Evolutionary conservation across 352 stramenopile genomes (phyloP).

Genomic region (Aphanomyces invadans): DNA sequence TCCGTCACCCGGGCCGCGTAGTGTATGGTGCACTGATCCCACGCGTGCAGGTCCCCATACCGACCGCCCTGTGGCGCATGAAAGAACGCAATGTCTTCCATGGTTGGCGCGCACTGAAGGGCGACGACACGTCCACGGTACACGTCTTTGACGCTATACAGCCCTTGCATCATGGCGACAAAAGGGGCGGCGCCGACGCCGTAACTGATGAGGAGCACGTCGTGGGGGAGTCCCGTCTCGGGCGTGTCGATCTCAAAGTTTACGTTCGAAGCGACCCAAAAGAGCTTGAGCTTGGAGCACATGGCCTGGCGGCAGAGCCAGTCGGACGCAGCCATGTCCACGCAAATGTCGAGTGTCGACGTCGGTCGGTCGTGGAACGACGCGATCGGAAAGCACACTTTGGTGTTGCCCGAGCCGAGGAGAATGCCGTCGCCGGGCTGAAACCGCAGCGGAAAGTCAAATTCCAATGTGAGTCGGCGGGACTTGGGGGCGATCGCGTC

Average conservation of each 20-base stretch:
- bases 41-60: neutral
- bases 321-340: neutral
- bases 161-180: neutral
- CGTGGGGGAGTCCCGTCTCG: neutral
- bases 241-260: constrained; percentile 14
- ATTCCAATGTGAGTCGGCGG: constrained; percentile 1
- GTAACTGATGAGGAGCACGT: constrained; percentile 3
- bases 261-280: constrained; percentile 7
- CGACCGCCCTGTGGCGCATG: neutral
- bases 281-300: neutral
- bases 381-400: neutral
- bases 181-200: neutral
- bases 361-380: neutral
- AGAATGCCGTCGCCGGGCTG: constrained; percentile 13
- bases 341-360: neutral
- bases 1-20: neutral
- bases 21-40: neutral
- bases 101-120: neutral
- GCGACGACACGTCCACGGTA: neutral
- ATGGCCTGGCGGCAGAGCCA: constrained; percentile 2
- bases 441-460: constrained; percentile 15
- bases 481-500: neutral
- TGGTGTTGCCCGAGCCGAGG: neutral
- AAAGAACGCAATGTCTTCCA: neutral
- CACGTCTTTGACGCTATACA: neutral